Evolutionary conservation across 2,329 filamentous ascomycete genomes (phyloP).

Genomic region (Penicillium crustosum): DNA sequence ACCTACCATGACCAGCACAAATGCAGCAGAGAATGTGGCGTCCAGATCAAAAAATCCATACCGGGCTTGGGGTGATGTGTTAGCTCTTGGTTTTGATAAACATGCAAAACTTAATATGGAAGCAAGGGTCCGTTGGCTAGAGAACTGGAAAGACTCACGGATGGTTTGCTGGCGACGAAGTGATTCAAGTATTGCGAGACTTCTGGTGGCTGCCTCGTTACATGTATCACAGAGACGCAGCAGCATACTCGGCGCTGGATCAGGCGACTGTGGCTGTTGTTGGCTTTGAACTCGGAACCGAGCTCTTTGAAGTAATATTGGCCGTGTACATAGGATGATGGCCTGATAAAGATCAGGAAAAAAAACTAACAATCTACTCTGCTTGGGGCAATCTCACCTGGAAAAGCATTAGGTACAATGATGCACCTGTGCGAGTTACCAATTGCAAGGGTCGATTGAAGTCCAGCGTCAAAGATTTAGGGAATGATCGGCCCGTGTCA

Average conservation of each 20-base stretch:
- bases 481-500: slow-evolving; percentile 18
- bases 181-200: slow-evolving; percentile 19
- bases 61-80: background rate
- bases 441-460: slow-evolving; percentile 16
- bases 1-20: slow-evolving; percentile 24
- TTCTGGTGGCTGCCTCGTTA: slow-evolving; percentile 22
- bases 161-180: slow-evolving; percentile 19
- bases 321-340: slow-evolving; percentile 24
- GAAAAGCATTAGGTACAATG: slow-evolving; percentile 25
- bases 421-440: slow-evolving; percentile 24
- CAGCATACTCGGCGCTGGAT: slow-evolving; percentile 9
- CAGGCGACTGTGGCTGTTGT: background rate
- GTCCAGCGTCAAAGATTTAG: slow-evolving; percentile 14
- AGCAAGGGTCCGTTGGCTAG: too few relatives aligned
- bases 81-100: background rate
- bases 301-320: slow-evolving; percentile 21
- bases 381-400: slow-evolving; percentile 8
- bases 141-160: slow-evolving; percentile 9
- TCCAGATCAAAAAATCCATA: slow-evolving; percentile 28
- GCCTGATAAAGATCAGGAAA: slow-evolving; percentile 9
- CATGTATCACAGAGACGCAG: slow-evolving; percentile 22
- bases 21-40: slow-evolving; percentile 25
- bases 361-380: background rate
- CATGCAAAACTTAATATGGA: background rate
- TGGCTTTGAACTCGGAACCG: slow-evolving; percentile 15